phyloP scores from a whole-genome alignment of 129 eudicot genomes.

The Flaveria trinervia region DNA sequence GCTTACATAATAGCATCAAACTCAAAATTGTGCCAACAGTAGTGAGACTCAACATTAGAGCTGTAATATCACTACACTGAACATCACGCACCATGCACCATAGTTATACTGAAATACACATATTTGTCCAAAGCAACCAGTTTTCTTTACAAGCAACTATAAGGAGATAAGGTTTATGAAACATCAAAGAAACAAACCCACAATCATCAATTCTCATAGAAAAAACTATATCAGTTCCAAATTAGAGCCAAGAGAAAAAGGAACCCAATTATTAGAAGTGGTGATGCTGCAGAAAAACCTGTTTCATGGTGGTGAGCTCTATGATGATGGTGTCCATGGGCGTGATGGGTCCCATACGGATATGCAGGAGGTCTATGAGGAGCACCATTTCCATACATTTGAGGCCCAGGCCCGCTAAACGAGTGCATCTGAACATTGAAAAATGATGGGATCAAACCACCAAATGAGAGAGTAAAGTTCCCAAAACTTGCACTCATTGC shows the following conservation, averaged over 20 bases:
- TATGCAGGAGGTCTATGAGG: constrained; percentile 32
- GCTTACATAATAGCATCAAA: constrained; percentile 22
- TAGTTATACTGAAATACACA: constrained; percentile 6
- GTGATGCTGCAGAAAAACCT: constrained; percentile 49
- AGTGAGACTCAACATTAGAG: neutral
- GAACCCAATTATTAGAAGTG: constrained; percentile 53
- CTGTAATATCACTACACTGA: neutral
- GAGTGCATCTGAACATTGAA: constrained; percentile 73
- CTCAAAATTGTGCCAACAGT: neutral
- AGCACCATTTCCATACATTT: constrained; percentile 56
- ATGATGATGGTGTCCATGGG: constrained; percentile 48
- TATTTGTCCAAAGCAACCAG: constrained; percentile 1
- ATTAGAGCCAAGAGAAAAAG: constrained; percentile 51
- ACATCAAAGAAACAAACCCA: constrained; percentile 5
- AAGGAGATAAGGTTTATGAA: neutral
- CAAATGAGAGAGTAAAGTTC: constrained; percentile 65
- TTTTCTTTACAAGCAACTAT: constrained; percentile 10
- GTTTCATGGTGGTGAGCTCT: constrained; percentile 53
- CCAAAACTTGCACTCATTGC: constrained; percentile 70
- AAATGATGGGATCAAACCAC: constrained; percentile 72
- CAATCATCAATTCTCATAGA: constrained; percentile 15
- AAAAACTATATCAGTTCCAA: constrained; percentile 44
- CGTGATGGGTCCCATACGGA: constrained; percentile 50
- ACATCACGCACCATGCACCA: neutral
- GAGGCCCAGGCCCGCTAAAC: constrained; percentile 46